Evolutionary conservation across 2,329 filamentous ascomycete genomes (phyloP).

Genomic region (Colletotrichum filicis): DNA sequence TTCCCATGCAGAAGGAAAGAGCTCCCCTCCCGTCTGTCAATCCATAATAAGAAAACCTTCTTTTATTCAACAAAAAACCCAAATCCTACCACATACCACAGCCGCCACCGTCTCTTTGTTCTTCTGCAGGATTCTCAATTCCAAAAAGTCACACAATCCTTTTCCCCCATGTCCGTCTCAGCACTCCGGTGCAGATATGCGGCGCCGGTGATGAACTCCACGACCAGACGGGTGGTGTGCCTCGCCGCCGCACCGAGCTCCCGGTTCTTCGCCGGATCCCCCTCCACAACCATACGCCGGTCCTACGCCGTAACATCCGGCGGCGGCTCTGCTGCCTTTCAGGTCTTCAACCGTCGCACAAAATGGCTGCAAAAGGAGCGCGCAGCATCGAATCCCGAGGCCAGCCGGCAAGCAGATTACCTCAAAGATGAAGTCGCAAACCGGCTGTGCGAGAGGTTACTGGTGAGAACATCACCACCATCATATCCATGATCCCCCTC

Average conservation of each 20-base stretch:
- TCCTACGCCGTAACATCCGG: slow-evolving; percentile 83
- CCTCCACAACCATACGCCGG: slow-evolving; percentile 48
- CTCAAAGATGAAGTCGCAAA: slow-evolving; percentile 91
- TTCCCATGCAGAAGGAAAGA: slow-evolving; percentile 6
- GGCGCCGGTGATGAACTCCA: slow-evolving; percentile 33
- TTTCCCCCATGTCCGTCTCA: slow-evolving; percentile 23
- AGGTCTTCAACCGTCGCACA: slow-evolving; percentile 89
- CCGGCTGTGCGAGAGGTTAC: slow-evolving; percentile 84
- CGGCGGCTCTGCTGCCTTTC: slow-evolving; percentile 79
- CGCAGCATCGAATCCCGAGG: slow-evolving; percentile 75
- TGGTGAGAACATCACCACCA: slow-evolving; percentile 61
- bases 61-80: not conserved
- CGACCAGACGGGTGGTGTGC: slow-evolving; percentile 28
- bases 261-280: not conserved
- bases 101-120: not conserved
- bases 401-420: slow-evolving; percentile 87
- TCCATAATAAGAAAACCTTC: slow-evolving; percentile 11
- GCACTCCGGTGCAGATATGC: slow-evolving; percentile 22
- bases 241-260: slow-evolving; percentile 15
- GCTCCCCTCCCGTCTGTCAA: not conserved
- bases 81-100: not conserved
- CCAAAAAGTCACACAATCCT: not conserved
- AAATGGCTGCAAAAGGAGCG: slow-evolving; percentile 96
- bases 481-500: too few relatives aligned
- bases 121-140: not conserved